Base-by-base conservation (phyloP, 1,139 yeast species). In the Pichia cactophila region DNA sequence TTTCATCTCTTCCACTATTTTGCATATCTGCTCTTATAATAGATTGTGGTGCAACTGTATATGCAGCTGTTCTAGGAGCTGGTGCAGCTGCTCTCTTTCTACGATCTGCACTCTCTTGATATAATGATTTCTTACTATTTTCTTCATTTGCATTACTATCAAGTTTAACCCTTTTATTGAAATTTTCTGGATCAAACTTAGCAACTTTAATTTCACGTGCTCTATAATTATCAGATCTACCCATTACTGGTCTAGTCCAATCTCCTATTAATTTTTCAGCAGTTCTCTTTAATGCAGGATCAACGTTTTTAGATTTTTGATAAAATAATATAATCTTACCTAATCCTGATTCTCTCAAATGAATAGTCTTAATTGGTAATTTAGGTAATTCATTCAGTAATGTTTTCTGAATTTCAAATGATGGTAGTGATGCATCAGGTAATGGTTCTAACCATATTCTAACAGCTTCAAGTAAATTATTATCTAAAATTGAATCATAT, bases 221-320 rank as follows among this genome's bases (percentile, higher is more conserved):
- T 67, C 94, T 82, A 71, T 90, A 92, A 58, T 92, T 88, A 67
- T 92, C 97, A 2, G 95, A 85, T 55, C 95, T 85, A 58, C 95
- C 96, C 75, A 94, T 86, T 54, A 94, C 89, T 39, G 98, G 98
- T 67, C 98, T 80, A 9, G 97, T 92, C 99, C 99, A 92, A 66
- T 89, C 95, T 36, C 96, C 96, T 59, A 94, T 85, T 53, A 94
- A 73, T 63, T 83, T 81, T 64, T 92, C 97, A 7, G 96, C 98
- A 44, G 83, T 75, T 61, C 95, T 83, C 65, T 90, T 89, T 64
- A 94, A 78, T 48, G 77, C 73, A 41, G 87, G 84, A 67, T 92
- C 97, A 17, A 96, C 95, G 61, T 95, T 80, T 64, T 85, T 86
- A 42, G 94, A 83, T 63, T 90, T 80, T 65, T 92, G 96, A 68